Base-by-base conservation (phyloP, 768 basidiomycete species). In the Gloeophyllum trabeum region DNA sequence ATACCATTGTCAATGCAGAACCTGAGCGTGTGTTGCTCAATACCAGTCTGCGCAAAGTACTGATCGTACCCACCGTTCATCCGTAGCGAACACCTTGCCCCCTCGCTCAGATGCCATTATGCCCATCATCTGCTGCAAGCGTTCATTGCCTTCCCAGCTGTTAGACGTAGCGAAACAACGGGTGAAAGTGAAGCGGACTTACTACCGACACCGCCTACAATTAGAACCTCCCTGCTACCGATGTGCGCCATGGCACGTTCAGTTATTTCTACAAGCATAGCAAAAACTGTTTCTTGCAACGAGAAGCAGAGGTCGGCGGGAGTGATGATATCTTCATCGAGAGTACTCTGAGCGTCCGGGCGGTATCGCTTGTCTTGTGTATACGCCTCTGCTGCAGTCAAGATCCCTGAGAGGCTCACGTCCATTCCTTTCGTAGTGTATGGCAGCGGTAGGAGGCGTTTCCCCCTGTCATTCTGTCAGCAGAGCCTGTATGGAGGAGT, bases 131-230 rank as follows among this genome's bases (percentile, higher is more conserved):
- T 96, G 77, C 63, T 99, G 96, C 28, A 99, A 64, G 46, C 94
- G 69, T 53, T 85, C 73, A 55, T 99, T 99, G 51, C 87, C 92
- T 97, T 46, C 16, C 28, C 28, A 32, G 10, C 28, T 10, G 28
- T 10, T 10, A 32, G 28, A 32, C 10, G 10, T 32, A 32, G 28
- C 10, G 28, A 10, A 32, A 10, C 10, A 16, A 32, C 10, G 10
- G 10, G 16, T 10, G 28, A 32, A 10, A 40, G 36, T 43, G 30
- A 28, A 13, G 18, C 7, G 35, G 21, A 74, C 89, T 67, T 60
- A 94, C 94, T 92, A n/a, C 96, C 96, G n/a, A 99, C 96, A 24
- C 96, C 96, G 3, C 96, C 96, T 5, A 99, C 96, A 42, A 99
- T 92, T 30, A 99, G 72, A 1, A 97, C 93, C 53, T 99, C 93